Conservation (phyloP, 805 yeast species). For the Saitoella complicata region DNA sequence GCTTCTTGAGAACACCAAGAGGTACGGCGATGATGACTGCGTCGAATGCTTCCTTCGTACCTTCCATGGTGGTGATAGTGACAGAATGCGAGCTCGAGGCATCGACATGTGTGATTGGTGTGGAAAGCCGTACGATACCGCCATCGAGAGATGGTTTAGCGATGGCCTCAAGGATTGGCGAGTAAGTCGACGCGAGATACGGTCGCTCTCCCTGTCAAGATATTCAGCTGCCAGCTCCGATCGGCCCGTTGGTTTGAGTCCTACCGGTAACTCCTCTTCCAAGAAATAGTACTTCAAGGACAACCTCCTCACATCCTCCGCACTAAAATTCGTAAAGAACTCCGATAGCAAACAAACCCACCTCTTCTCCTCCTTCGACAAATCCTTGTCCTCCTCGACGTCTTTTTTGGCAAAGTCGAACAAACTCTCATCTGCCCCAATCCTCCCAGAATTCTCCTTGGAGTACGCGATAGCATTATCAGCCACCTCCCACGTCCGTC, state of each 20-base stretch:
- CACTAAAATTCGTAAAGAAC: constrained; percentile 12
- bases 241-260: background rate
- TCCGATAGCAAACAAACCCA: constrained; percentile 2
- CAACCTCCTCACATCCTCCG: constrained; percentile 10
- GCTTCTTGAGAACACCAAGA: constrained; percentile 17
- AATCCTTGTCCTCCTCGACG: background rate
- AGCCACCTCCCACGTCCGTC: constrained; percentile 10
- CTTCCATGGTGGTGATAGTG: background rate
- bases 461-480: constrained; percentile 14
- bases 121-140: constrained; percentile 1
- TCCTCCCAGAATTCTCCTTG: constrained; percentile 3
- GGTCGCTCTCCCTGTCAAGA: constrained; percentile 8
- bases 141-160: constrained; percentile 1
- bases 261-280: constrained; percentile 11
- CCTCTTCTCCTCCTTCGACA: background rate
- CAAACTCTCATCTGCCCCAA: constrained; percentile 6
- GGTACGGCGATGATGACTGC: constrained; percentile 19
- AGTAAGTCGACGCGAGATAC: constrained; percentile 12
- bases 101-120: constrained; percentile 2
- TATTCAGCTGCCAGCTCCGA: background rate
- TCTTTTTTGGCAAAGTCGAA: constrained; percentile 4
- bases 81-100: background rate
- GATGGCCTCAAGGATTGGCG: constrained; percentile 4
- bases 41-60: constrained; percentile 8
- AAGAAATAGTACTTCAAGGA: constrained; percentile 11